These are phyloP conservation scores for Peniophora sp. DNA, from an alignment of 1,284 basidiomycete genomes.

Conservation along the genomic window DNA sequence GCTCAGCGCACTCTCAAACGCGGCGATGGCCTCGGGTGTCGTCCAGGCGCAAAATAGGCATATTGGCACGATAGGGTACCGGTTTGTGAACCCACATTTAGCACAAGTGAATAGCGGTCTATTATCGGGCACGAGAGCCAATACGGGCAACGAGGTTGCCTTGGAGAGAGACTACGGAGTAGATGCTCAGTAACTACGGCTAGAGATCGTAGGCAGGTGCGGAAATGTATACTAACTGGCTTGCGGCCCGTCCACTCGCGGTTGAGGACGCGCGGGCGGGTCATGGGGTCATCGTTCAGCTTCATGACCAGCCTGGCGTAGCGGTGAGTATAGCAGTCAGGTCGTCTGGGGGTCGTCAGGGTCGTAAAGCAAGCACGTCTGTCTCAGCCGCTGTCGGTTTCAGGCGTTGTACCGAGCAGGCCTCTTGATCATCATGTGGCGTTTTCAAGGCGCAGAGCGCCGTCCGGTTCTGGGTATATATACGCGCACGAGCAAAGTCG, in stretches of 20 bases:
- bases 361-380: background rate
- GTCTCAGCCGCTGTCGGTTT: background rate
- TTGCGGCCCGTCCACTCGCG: slow-evolving; percentile 28
- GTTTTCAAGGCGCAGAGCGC: background rate
- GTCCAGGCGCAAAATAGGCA: slow-evolving; percentile 52
- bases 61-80: slow-evolving; percentile 30
- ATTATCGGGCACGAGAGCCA: slow-evolving; percentile 34
- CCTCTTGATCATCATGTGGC: background rate
- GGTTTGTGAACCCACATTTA: slow-evolving; percentile 43
- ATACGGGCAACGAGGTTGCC: slow-evolving; percentile 43
- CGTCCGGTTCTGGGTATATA: background rate
- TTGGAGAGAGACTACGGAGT: slow-evolving; percentile 31
- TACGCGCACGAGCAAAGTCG: slow-evolving; percentile 1
- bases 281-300: slow-evolving; percentile 5
- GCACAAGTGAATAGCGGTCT: slow-evolving; percentile 43
- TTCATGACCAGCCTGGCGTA: too few relatives aligned
- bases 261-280: slow-evolving; percentile 14
- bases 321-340: too few relatives aligned
- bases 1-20: slow-evolving; percentile 23
- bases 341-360: too few relatives aligned
- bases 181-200: slow-evolving; percentile 6
- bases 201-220: slow-evolving; percentile 8
- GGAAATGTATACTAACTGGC: slow-evolving; percentile 18
- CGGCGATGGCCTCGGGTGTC: slow-evolving; percentile 30
- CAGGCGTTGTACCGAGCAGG: background rate